Evolutionary conservation across 2,329 filamentous ascomycete genomes (phyloP).

Genomic region (Cladosporium sp.): DNA sequence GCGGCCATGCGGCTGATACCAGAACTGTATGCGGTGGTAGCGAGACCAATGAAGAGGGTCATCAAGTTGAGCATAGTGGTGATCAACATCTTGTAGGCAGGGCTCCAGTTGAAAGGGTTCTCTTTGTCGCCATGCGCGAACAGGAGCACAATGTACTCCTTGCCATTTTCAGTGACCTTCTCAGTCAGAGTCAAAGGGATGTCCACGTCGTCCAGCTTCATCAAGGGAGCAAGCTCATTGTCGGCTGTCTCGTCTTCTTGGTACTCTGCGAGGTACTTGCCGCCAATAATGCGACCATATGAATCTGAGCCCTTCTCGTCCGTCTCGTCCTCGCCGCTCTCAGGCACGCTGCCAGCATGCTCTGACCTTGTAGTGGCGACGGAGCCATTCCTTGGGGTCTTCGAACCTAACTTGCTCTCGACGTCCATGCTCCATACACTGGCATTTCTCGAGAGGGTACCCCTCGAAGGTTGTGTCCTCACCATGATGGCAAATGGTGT

Average conservation of each 20-base stretch:
- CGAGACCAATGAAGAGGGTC: constrained; percentile 52
- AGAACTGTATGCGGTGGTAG: constrained; percentile 51
- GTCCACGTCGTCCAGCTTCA: constrained; percentile 43
- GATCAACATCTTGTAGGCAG: constrained; percentile 43
- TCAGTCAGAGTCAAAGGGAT: constrained; percentile 47
- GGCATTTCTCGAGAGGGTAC: constrained; percentile 4
- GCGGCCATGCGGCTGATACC: constrained; percentile 45
- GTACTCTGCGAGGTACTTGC: constrained; percentile 33
- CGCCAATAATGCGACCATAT: constrained; percentile 38
- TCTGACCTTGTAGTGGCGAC: constrained; percentile 7
- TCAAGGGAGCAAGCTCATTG: constrained; percentile 34
- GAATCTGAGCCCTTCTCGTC: constrained; percentile 15
- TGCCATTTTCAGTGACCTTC: constrained; percentile 38
- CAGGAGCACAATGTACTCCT: constrained; percentile 44
- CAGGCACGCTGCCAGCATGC: constrained; percentile 14
- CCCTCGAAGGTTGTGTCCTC: constrained; percentile 3
- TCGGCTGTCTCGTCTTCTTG: constrained; percentile 32
- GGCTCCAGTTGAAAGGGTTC: constrained; percentile 50
- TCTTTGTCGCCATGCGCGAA: constrained; percentile 45
- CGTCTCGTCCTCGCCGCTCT: constrained; percentile 21
- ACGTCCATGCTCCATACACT: constrained; percentile 6
- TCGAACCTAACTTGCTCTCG: constrained; percentile 4
- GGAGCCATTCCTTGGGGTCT: constrained; percentile 6
- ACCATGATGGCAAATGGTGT: constrained; percentile 7
- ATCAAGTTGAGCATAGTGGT: constrained; percentile 47